Base-by-base conservation (phyloP, 148 eudicot genomes). In the Agrostemma githago region DNA sequence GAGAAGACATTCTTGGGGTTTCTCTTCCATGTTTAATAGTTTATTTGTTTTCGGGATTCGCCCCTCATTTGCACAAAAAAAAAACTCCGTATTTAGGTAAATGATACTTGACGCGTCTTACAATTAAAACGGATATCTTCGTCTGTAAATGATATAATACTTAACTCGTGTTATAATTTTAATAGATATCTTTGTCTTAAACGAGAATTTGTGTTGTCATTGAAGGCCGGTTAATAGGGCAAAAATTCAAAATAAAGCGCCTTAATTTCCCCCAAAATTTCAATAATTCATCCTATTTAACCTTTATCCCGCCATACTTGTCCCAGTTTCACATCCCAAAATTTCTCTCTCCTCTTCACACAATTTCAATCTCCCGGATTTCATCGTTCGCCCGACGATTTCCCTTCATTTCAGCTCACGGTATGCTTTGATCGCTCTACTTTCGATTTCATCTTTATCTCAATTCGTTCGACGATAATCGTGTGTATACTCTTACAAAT, bases 171-270 rank as follows among this genome's bases (percentile, higher is more conserved):
- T 26, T 26, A 26, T 26, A 26, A 26, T 26, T 26, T 0, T 26
- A 26, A 26, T 26, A 26, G 34, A 26, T 26, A 26, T 26, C 34
- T 26, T 1, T 26, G 1, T 26, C 34, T 26, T 26, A 26, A 26
- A 26, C 34, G 34, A 26, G 34, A 26, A 26, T 26, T 26, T 26
- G 34, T 26, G 34, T 26, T 26, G 34, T 26, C 34, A 26, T 26
- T 1, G 34, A 26, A 26, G 34, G 34, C 1, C 34, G 34, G 34
- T 26, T 26, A 26, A 26, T 26, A 1, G 1, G 34, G 34, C 34
- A 3, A 68, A 68, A 57, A 42, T 56, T 72, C 21, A 46, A 72
- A 75, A 26, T 6, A 65, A 78, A 66, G 66, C 80, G 71, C 76
- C 76, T 41, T 7, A 17, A 17, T 62, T 64, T 38, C 43, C 17